Evolutionary conservation across 805 yeast species (phyloP).

Genomic region (Candida silvatica): DNA sequence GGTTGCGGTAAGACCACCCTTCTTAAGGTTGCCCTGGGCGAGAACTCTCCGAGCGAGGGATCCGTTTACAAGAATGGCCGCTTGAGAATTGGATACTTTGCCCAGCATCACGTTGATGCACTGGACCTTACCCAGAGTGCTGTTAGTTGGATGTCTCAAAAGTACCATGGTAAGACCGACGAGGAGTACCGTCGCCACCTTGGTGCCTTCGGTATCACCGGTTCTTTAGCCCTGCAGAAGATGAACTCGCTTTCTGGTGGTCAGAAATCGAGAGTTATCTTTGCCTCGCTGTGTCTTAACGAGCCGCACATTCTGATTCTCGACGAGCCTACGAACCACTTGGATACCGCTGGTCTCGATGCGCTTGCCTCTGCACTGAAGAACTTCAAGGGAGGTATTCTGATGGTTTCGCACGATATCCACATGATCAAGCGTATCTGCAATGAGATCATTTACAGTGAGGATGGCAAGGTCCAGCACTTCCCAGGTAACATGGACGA

Average conservation of each 20-base stretch:
- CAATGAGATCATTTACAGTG: constrained; percentile 94
- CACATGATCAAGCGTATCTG: constrained; percentile 82
- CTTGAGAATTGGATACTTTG: constrained; percentile 90
- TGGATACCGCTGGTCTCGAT: constrained; percentile 97
- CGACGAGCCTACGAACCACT: constrained; percentile 97
- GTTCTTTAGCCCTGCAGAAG: constrained; percentile 85
- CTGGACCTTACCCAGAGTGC: constrained; percentile 85
- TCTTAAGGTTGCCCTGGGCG: constrained; percentile 78
- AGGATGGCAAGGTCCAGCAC: constrained; percentile 68
- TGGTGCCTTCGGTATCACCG: constrained; percentile 96
- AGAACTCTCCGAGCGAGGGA: constrained; percentile 67
- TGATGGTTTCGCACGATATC: constrained; percentile 98
- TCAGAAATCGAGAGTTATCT: constrained; percentile 96
- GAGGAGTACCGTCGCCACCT: constrained; percentile 95
- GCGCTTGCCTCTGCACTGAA: constrained; percentile 87
- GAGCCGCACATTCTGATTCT: constrained; percentile 87
- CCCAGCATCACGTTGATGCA: constrained; percentile 98
- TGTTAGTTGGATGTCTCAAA: constrained; percentile 86
- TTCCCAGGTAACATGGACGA: constrained; percentile 80
- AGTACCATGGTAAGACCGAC: constrained; percentile 88
- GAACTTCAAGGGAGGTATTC: constrained; percentile 87
- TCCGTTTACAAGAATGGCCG: constrained; percentile 73
- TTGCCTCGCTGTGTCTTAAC: constrained; percentile 85
- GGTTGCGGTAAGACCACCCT: constrained; percentile 99
- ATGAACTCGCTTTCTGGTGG: constrained; percentile 92